phyloP scores from a whole-genome alignment of 2,329 filamentous ascomycete species.

The Fusarium avenaceum region DNA sequence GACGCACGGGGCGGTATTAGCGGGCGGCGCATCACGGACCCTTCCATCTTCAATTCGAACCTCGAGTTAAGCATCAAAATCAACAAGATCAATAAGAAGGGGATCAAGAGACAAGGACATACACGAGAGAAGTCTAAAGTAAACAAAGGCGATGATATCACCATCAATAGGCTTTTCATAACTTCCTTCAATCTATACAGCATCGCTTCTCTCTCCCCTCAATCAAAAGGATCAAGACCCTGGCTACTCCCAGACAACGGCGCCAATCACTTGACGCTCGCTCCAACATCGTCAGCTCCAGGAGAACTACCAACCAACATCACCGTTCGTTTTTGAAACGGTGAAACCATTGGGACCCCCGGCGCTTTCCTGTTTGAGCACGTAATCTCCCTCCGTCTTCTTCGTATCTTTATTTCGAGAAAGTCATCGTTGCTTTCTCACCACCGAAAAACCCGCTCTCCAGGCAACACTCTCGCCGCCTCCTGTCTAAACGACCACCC shows the following conservation, averaged over 20 bases:
- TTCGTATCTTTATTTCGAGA: conserved; percentile 9
- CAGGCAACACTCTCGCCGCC: conserved; percentile 7
- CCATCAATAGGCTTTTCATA: not conserved
- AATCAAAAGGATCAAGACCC: conserved; percentile 39
- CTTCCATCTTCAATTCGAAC: conserved; percentile 33
- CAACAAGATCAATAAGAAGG: conserved; percentile 1
- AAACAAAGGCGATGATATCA: not conserved
- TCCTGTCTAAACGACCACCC: conserved; percentile 10
- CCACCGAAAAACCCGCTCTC: not conserved
- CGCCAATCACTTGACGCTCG: conserved; percentile 45
- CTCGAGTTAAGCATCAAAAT: conserved; percentile 7
- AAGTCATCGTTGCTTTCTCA: conserved; percentile 3
- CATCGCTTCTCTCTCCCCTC: conserved; percentile 2
- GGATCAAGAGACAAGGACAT: not conserved
- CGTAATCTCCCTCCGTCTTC: conserved; percentile 33
- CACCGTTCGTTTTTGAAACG: conserved; percentile 36
- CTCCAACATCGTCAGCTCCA: conserved; percentile 37
- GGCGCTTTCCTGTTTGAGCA: conserved; percentile 30
- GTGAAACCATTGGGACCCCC: conserved; percentile 26
- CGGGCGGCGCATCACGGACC: conserved; percentile 39
- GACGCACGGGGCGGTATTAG: conserved; percentile 44
- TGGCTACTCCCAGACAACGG: conserved; percentile 45
- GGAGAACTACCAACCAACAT: conserved; percentile 38
- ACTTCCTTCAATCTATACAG: not conserved
- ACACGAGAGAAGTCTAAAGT: not conserved